Evolutionary conservation across 441 rosid genomes (phyloP).

Genomic region (Corymbia citriodora): DNA sequence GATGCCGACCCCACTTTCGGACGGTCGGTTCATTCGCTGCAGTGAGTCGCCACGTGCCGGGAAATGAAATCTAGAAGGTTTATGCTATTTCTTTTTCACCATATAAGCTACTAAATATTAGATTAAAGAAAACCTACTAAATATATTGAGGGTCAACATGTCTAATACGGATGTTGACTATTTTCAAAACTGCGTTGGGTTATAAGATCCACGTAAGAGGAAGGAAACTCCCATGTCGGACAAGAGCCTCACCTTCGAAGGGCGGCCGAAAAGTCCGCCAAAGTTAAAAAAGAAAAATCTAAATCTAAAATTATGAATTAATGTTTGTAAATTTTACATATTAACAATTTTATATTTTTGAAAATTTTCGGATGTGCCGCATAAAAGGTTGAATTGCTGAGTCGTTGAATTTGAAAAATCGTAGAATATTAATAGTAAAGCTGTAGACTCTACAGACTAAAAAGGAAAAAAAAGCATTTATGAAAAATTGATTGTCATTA

Average conservation of each 20-base stretch:
- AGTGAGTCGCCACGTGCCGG: neutral
- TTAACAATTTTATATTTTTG: neutral
- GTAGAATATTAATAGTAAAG: neutral
- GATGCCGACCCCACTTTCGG: no score
- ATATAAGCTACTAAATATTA: no score
- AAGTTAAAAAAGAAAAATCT: neutral
- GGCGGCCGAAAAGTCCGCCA: neutral
- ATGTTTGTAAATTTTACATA: neutral
- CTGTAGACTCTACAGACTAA: neutral
- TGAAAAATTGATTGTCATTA: neutral
- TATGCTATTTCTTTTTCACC: neutral
- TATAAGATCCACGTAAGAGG: neutral
- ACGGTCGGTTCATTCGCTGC: neutral
- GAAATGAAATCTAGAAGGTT: neutral
- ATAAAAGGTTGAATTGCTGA: neutral
- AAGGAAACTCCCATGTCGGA: neutral
- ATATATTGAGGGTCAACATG: neutral
- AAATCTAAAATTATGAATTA: neutral
- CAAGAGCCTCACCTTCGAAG: neutral
- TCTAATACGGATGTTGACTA: neutral
- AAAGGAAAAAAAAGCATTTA: neutral
- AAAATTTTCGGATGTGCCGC: neutral
- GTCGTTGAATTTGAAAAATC: neutral
- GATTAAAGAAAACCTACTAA: neutral
- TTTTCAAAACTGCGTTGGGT: neutral